Base-by-base conservation (phyloP, 75 land plant species). In the Ceratopteris richardii region DNA sequence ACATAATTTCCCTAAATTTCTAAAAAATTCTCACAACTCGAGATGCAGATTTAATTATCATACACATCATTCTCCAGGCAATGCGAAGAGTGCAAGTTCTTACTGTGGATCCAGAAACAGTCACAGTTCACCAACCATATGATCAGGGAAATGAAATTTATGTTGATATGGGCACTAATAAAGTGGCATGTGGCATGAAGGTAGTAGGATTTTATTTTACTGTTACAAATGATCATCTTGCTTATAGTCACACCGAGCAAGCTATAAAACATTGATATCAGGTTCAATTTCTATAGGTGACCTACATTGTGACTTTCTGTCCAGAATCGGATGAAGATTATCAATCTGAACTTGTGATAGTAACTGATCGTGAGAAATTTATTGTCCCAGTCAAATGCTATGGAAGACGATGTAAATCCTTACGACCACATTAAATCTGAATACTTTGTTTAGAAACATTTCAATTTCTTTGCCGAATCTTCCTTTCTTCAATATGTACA, bases 101-200 rank as follows among this genome's bases (percentile, higher is more conserved):
- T 0, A 55, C 73, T 9, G 42, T 55, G 39, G 31, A 66, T 17
- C 67, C 73, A 12, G 52, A n/a, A 12, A 16, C 24, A 17, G 33
- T 71, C 30, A 64, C 71, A 27, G 73, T 71, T 9, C 68, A 71
- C 31, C 41, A 22, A 3, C 56, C 19, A 11, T 44, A 65, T 44
- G 20, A 31, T 51, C 39, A 56, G 0, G 44, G 42, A 0, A 70
- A 66, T 23, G 67, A 60, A 19, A 46, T 64, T 11, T 65, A 51
- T 64, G 43, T 39, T 29, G 68, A 64, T 24, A 30, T 31, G 44
- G 73, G 73, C 22, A 39, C 68, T 0, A 58, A 60, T 43, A 71
- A 71, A 57, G 73, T 71, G 19, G 73, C 73, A 7, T 66, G 70
- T 19, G 73, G 73, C 44, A 71, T 71, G 73, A 68, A 71, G 73